Percentiles rank a stretch among this genome's conserved stretches.
Conservation (phyloP, 2,329 filamentous ascomycete genomes). For the Ophiocordyceps camponoti-floridani region DNA sequence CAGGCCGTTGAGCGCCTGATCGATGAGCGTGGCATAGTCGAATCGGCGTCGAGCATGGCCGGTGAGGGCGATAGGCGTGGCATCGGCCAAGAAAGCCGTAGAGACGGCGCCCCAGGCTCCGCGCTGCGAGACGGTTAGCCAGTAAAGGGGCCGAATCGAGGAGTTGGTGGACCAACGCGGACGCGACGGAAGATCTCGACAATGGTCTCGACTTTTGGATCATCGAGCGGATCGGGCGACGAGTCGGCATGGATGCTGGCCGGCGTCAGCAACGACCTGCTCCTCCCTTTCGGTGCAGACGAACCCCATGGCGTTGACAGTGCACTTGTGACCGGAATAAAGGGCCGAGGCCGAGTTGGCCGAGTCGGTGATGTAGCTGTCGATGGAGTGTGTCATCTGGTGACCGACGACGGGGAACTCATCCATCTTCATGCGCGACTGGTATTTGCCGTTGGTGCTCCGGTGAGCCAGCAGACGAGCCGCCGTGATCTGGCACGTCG, state of each 20-base stretch:
- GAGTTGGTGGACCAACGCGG: conserved; percentile 25
- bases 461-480: conserved; percentile 69
- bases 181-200: conserved; percentile 60
- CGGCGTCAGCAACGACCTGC: not conserved
- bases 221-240: conserved; percentile 54
- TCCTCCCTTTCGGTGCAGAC: not conserved
- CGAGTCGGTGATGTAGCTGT: conserved; percentile 72
- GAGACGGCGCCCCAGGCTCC: conserved; percentile 50
- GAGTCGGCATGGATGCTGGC: conserved; percentile 56
- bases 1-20: conserved; percentile 58
- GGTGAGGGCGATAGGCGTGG: conserved; percentile 59
- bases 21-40: conserved; percentile 54
- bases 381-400: conserved; percentile 78
- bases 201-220: conserved; percentile 75
- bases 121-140: conserved; percentile 11
- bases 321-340: conserved; percentile 71
- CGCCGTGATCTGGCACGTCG: conserved; percentile 39
- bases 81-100: conserved; percentile 68
- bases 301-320: conserved; percentile 61
- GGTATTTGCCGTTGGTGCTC: conserved; percentile 70
- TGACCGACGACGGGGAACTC: conserved; percentile 74
- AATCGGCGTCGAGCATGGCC: conserved; percentile 55
- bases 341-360: conserved; percentile 72
- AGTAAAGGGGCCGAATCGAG: not conserved
- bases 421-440: conserved; percentile 58